Conservation (phyloP, 1,284 basidiomycete genomes). For the Sanguinoderma infundibulare region DNA sequence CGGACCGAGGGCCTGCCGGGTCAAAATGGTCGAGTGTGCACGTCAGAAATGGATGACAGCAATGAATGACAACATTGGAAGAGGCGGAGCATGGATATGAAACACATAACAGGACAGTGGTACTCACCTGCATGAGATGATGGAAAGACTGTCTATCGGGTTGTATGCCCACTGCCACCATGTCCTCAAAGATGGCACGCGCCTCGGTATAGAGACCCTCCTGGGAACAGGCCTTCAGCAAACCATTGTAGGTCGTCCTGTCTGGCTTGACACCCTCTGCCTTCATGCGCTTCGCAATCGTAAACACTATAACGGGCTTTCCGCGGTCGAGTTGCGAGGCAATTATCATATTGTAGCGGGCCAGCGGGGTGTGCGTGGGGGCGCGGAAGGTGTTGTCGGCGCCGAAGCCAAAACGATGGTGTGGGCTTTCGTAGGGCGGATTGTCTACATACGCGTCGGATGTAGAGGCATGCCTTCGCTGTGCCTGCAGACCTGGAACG, state of each 20-base stretch:
- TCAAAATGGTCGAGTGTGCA: too few species aligned
- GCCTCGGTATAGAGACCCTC: conserved; percentile 52
- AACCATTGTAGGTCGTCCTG: conserved; percentile 54
- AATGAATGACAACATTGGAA: not conserved
- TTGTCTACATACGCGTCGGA: conserved; percentile 7
- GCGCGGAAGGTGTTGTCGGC: conserved; percentile 14
- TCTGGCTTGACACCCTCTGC: conserved; percentile 50
- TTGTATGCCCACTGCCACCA: conserved; percentile 57
- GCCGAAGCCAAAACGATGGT: conserved; percentile 4
- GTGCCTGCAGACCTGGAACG: conserved; percentile 13
- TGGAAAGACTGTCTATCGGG: conserved; percentile 68
- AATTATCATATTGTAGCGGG: conserved; percentile 26
- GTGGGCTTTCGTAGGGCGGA: not conserved
- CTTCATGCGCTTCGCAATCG: conserved; percentile 60
- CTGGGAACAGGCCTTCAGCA: conserved; percentile 53
- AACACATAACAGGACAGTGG: not conserved
- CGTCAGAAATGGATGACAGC: not conserved
- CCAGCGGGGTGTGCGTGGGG: conserved; percentile 14
- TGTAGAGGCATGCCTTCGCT: conserved; percentile 26
- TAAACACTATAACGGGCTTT: not conserved
- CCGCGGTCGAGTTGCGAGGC: conserved; percentile 16
- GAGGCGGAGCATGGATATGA: not conserved
- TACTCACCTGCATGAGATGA: conserved; percentile 60
- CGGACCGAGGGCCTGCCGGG: too few species aligned
- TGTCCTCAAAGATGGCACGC: conserved; percentile 77